Conservation (phyloP, 2,329 filamentous ascomycete genomes). For the Cladosporium oxysporum region DNA sequence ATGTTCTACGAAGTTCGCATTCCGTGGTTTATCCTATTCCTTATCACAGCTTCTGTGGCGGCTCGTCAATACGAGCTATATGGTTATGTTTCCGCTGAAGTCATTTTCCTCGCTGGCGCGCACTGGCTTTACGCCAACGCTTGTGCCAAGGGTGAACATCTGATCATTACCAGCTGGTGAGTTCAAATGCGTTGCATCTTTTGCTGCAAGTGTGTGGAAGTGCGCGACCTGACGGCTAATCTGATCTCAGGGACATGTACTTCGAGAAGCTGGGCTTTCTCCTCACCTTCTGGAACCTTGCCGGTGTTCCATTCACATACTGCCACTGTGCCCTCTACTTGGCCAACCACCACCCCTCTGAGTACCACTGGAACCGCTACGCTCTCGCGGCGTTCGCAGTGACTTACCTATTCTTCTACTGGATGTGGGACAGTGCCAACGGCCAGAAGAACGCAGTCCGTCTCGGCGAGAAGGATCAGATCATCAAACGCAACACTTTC, state of each 20-base stretch:
- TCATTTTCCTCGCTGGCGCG: slow-evolving; percentile 80
- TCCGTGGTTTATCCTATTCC: slow-evolving; percentile 87
- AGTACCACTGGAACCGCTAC: slow-evolving; percentile 74
- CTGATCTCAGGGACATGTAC: slow-evolving; percentile 80
- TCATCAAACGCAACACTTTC: slow-evolving; percentile 74
- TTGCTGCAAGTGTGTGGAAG: background rate
- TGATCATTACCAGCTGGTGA: slow-evolving; percentile 71
- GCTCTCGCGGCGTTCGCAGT: slow-evolving; percentile 65
- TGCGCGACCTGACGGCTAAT: background rate
- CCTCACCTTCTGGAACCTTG: slow-evolving; percentile 96
- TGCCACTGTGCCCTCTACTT: slow-evolving; percentile 92
- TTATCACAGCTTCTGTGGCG: slow-evolving; percentile 73
- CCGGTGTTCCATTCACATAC: slow-evolving; percentile 86
- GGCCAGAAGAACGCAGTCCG: slow-evolving; percentile 93
- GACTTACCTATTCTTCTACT: slow-evolving; percentile 79
- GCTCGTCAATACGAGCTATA: slow-evolving; percentile 81
- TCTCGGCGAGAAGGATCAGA: slow-evolving; percentile 71
- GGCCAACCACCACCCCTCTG: slow-evolving; percentile 75
- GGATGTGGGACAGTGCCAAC: slow-evolving; percentile 90
- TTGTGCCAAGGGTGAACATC: slow-evolving; percentile 87
- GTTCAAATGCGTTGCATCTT: background rate
- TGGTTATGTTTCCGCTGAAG: slow-evolving; percentile 83
- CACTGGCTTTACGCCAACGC: slow-evolving; percentile 92
- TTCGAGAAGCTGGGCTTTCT: slow-evolving; percentile 97
- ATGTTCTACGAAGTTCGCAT: slow-evolving; percentile 95